Percentiles rank a stretch among this genome's conserved stretches.
These are phyloP conservation scores for Spergularia bocconei DNA, from an alignment of 148 eudicot species.

Conservation along the genomic window DNA sequence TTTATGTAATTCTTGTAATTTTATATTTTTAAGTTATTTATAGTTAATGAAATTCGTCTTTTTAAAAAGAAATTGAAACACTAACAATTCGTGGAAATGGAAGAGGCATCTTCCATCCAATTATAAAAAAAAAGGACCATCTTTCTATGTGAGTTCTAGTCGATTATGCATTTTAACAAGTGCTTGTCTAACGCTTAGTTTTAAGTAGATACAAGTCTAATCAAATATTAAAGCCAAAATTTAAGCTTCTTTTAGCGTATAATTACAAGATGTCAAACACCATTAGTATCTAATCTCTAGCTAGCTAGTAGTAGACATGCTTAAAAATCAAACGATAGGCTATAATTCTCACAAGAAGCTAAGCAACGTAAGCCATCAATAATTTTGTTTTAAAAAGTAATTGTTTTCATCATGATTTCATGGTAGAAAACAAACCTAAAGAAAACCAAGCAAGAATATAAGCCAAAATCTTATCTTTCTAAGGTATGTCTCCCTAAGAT, in stretches of 20 bases:
- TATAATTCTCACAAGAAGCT: background rate
- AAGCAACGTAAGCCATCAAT: background rate
- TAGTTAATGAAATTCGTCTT: too few species aligned
- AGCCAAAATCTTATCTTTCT: constrained; percentile 4
- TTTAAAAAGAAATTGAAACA: too few species aligned
- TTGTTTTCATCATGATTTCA: constrained; percentile 3
- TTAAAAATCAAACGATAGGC: background rate
- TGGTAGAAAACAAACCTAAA: background rate
- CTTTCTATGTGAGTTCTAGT: too few species aligned
- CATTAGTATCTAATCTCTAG: background rate
- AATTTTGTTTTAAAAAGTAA: background rate
- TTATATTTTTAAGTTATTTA: too few species aligned
- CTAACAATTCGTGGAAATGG: too few species aligned
- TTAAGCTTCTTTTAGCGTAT: background rate
- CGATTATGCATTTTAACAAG: too few species aligned
- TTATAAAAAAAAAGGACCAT: too few species aligned
- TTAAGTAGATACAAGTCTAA: background rate
- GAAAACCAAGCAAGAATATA: background rate
- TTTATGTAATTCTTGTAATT: too few species aligned
- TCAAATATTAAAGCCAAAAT: background rate
- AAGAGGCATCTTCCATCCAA: too few species aligned
- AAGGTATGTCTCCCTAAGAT: background rate
- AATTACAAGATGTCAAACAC: background rate
- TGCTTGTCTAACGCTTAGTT: background rate
- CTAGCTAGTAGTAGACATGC: background rate